Percentiles rank a stretch among this genome's conserved stretches.
Conservation (phyloP, 2,329 filamentous ascomycete genomes). For the Colletotrichum kahawae region DNA sequence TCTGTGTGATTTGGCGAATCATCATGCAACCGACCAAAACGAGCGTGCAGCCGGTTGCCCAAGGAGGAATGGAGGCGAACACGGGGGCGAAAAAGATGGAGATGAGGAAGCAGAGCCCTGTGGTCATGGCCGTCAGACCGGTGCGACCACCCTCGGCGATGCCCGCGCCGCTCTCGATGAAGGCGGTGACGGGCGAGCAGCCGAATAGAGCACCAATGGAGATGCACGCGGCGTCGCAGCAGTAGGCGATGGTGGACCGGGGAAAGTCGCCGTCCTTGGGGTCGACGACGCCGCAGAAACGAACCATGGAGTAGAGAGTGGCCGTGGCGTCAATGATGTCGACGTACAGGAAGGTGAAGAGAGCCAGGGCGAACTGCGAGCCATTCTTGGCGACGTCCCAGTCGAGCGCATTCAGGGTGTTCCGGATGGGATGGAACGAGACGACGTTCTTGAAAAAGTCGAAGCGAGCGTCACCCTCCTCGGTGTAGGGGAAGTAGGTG, state of each 20-base stretch:
- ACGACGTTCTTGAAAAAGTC: constrained; percentile 77
- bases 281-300: constrained; percentile 71
- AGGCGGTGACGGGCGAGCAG: constrained; percentile 74
- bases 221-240: constrained; percentile 72
- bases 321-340: constrained; percentile 81
- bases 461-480: constrained; percentile 68
- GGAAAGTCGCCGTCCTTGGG: constrained; percentile 80
- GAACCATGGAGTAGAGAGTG: constrained; percentile 82
- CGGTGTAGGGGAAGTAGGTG: constrained; percentile 74
- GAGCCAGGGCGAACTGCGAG: constrained; percentile 70
- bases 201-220: constrained; percentile 74
- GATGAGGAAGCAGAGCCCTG: constrained; percentile 73
- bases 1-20: constrained; percentile 75
- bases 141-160: constrained; percentile 78
- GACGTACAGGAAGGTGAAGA: constrained; percentile 81
- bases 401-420: constrained; percentile 67
- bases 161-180: constrained; percentile 77
- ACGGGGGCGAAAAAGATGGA: constrained; percentile 79
- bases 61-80: constrained; percentile 78
- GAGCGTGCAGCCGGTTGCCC: constrained; percentile 77
- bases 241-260: constrained; percentile 81
- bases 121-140: constrained; percentile 72
- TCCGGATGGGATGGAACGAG: constrained; percentile 72
- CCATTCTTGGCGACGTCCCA: constrained; percentile 65
- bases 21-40: constrained; percentile 79